Conservation (phyloP, 192 early-diverging fungal species). For the Entophlyctis luteolus region DNA sequence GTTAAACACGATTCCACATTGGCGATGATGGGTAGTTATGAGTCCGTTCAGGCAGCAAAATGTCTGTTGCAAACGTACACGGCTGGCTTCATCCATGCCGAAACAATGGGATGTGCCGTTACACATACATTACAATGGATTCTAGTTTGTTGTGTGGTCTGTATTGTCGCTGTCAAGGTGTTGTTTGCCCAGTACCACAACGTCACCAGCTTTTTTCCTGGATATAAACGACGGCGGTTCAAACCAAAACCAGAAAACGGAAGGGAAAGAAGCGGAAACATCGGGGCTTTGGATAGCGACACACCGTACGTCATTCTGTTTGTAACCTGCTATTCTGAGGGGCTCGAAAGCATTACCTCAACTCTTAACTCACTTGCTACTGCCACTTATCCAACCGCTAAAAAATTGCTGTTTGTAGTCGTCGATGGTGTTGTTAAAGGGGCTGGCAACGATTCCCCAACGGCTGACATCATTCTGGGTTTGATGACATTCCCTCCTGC, state of each 20-base stretch:
- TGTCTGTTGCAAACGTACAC: constrained; percentile 15
- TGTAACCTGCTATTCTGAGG: constrained; percentile 92
- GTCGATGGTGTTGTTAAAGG: constrained; percentile 88
- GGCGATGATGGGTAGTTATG: not conserved
- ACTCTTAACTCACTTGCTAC: constrained; percentile 85
- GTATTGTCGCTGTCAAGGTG: constrained; percentile 37
- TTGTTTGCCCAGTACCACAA: constrained; percentile 38
- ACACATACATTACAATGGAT: constrained; percentile 29
- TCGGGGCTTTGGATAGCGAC: no score
- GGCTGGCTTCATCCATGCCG: constrained; percentile 32
- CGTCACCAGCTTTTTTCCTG: constrained; percentile 34
- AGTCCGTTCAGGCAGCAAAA: not conserved
- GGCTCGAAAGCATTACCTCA: constrained; percentile 37
- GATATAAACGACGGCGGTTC: not conserved
- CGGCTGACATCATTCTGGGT: constrained; percentile 74
- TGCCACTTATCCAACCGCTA: constrained; percentile 75
- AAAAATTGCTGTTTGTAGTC: constrained; percentile 83
- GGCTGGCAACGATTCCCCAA: constrained; percentile 69
- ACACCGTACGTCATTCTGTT: constrained; percentile 50
- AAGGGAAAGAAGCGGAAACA: not conserved
- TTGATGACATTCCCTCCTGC: constrained; percentile 45
- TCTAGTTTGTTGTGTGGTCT: constrained; percentile 30
- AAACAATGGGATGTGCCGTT: constrained; percentile 38
- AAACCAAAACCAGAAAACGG: not conserved
- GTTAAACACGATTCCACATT: not conserved